A percentile compares a stretch with the other conserved stretches of the same genome.
These are phyloP conservation scores for Thraustochytrium striatum DNA, from an alignment of 352 stramenopile species.

Conservation along the genomic window DNA sequence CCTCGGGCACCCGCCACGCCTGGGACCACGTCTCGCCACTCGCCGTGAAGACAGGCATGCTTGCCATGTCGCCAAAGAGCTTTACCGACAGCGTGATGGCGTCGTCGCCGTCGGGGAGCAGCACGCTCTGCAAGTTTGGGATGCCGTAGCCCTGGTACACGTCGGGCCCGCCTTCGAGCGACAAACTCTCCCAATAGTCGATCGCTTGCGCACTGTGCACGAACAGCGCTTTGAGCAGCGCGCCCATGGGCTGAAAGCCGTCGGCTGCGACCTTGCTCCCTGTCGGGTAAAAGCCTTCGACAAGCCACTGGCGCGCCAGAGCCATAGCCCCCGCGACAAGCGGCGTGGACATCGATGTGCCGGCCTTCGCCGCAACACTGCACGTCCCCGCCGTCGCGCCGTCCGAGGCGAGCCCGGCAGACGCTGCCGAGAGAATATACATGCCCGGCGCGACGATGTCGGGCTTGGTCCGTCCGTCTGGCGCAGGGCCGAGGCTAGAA, in stretches of 20 bases:
- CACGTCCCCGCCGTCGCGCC: not conserved
- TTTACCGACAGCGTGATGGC: too few species aligned
- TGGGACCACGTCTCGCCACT: too few species aligned
- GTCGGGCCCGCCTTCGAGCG: too few species aligned
- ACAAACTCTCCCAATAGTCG: too few species aligned
- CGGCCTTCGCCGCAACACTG: not conserved
- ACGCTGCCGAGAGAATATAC: not conserved
- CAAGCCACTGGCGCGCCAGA: not conserved
- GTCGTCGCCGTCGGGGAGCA: too few species aligned
- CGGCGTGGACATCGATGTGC: not conserved
- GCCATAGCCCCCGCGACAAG: not conserved
- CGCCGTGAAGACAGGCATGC: too few species aligned
- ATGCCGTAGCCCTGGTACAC: too few species aligned
- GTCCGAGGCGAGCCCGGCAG: too few species aligned
- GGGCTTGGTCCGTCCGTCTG: conserved; percentile 69
- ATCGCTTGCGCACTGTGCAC: not conserved
- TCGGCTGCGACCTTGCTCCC: not conserved
- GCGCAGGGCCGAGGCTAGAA: conserved; percentile 65
- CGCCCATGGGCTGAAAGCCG: not conserved
- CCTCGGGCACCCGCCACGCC: too few species aligned
- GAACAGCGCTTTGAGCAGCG: not conserved
- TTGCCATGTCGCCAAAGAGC: too few species aligned
- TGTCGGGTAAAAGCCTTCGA: not conserved
- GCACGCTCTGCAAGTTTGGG: too few species aligned
- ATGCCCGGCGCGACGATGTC: conserved; percentile 73